Percentiles rank a stretch among this genome's conserved stretches.
Evolutionary conservation across 1,139 yeast genomes (phyloP).

Genomic region (Taphrina pruni): DNA sequence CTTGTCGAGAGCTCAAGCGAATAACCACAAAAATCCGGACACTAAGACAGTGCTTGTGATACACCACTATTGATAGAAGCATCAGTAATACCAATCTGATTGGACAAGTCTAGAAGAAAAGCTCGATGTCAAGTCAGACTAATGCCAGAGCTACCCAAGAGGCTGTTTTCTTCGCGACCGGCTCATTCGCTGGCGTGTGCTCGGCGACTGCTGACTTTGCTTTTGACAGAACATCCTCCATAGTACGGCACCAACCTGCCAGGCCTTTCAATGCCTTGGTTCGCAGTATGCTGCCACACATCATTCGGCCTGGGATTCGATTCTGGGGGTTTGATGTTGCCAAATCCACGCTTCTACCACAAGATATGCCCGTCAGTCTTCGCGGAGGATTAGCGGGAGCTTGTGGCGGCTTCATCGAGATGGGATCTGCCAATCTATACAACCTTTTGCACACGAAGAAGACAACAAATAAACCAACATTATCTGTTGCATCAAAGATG

Average conservation of each 20-base stretch:
- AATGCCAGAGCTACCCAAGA: constrained; percentile 9
- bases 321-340: constrained; percentile 30
- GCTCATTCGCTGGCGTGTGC: constrained; percentile 17
- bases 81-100: too few relatives aligned
- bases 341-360: not conserved
- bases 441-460: not conserved
- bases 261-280: not conserved
- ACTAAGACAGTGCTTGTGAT: too few relatives aligned
- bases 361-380: constrained; percentile 18
- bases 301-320: constrained; percentile 27
- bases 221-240: constrained; percentile 5
- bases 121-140: not conserved
- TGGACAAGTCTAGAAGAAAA: not conserved
- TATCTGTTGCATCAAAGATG: constrained; percentile 1
- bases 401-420: constrained; percentile 20
- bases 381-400: constrained; percentile 26
- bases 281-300: constrained; percentile 17
- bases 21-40: too few relatives aligned
- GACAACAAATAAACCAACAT: not conserved
- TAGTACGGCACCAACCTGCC: not conserved
- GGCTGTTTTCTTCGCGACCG: constrained; percentile 20
- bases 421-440: constrained; percentile 7
- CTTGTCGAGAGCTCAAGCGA: too few relatives aligned
- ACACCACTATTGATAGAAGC: too few relatives aligned
- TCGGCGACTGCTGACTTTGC: constrained; percentile 24